phyloP scores from a whole-genome alignment of 208 protist species.

The Leishmania turanica region DNA sequence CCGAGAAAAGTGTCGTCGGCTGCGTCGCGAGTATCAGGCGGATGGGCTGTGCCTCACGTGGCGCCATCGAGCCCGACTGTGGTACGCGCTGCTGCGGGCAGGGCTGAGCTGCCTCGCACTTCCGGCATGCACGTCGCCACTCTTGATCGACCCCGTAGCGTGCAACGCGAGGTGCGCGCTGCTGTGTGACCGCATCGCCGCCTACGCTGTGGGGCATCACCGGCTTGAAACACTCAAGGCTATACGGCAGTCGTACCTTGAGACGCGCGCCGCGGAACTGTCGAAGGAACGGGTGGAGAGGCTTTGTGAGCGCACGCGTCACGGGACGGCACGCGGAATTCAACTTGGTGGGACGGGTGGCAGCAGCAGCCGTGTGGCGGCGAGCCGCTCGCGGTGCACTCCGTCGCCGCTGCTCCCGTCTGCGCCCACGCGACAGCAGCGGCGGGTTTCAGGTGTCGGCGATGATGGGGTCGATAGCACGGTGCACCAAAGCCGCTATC shows the following conservation, averaged over 20 bases:
- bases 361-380: background rate
- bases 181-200: constrained; percentile 60
- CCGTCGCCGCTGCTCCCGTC: background rate
- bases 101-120: constrained; percentile 26
- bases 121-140: constrained; percentile 48
- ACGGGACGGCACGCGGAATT: background rate
- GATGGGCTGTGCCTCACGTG: constrained; percentile 51
- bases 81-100: constrained; percentile 38
- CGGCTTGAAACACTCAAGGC: constrained; percentile 47
- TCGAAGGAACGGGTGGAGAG: constrained; percentile 24
- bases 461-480: background rate
- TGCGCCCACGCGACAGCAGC: background rate
- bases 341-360: background rate
- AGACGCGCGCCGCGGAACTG: constrained; percentile 28
- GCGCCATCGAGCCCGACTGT: constrained; percentile 40
- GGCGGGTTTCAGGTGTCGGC: background rate
- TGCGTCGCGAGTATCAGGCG: constrained; percentile 30
- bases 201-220: constrained; percentile 52
- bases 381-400: background rate
- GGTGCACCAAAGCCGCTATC: background rate
- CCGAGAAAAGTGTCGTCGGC: constrained; percentile 17
- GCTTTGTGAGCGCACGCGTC: constrained; percentile 15
- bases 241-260: constrained; percentile 31
- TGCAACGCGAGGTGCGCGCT: constrained; percentile 59
- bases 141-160: constrained; percentile 52